Evolutionary conservation across 805 yeast genomes (phyloP).

Genomic region (Priceomyces medius): DNA sequence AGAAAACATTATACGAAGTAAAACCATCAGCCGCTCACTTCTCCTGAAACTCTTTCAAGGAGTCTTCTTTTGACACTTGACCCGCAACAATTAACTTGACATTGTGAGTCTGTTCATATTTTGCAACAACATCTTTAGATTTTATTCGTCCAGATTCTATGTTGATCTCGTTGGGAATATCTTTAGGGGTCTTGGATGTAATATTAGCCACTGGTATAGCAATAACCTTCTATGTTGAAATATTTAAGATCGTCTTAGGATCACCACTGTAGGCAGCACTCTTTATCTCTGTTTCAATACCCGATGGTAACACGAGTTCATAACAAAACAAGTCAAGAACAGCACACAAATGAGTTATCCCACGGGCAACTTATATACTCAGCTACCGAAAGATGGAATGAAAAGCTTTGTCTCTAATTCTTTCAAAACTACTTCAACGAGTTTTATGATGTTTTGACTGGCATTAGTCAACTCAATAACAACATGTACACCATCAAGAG

Average conservation of each 20-base stretch:
- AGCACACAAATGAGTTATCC: conserved; percentile 40
- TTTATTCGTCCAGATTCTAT: conserved; percentile 43
- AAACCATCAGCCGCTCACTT: conserved; percentile 33
- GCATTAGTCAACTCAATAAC: conserved; percentile 44
- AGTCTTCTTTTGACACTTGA: conserved; percentile 27
- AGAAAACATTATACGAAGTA: conserved; percentile 44
- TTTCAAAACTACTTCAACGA: conserved; percentile 38
- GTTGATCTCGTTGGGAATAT: conserved; percentile 45
- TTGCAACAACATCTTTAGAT: conserved; percentile 35
- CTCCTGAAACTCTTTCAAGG: conserved; percentile 27
- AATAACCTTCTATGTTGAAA: conserved; percentile 40
- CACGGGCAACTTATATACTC: conserved; percentile 50
- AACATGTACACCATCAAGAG: conserved; percentile 50
- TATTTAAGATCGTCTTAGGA: conserved; percentile 32
- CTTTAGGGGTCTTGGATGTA: conserved; percentile 33
- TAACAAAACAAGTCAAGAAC: conserved; percentile 33
- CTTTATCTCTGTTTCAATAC: conserved; percentile 31
- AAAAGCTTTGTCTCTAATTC: conserved; percentile 48
- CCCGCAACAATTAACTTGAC: conserved; percentile 33
- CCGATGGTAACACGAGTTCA: conserved; percentile 32
- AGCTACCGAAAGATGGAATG: conserved; percentile 52
- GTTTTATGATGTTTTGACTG: conserved; percentile 26
- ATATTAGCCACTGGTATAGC: conserved; percentile 44
- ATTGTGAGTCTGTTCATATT: conserved; percentile 40
- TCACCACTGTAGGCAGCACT: conserved; percentile 40